Evolutionary conservation across 2,329 filamentous ascomycete species (phyloP).

Genomic region (Aspergillus costaricaensis): DNA sequence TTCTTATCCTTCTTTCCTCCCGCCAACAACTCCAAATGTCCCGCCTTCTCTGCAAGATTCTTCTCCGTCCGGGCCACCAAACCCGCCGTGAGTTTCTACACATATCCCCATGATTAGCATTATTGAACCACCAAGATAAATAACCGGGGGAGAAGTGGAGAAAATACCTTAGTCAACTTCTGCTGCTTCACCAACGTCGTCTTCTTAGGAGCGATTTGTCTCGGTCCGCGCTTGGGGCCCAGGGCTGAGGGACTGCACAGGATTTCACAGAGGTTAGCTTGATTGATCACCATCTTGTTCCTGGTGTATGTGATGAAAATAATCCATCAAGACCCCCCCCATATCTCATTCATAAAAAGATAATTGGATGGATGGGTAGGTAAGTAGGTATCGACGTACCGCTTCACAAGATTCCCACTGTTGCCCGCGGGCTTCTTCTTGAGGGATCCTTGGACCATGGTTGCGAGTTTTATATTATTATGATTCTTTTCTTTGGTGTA

Average conservation of each 20-base stretch:
- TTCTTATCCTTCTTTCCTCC: constrained; percentile 64
- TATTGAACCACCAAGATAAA: no score
- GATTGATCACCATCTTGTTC: no score
- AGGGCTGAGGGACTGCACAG: constrained; percentile 30
- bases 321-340: not conserved
- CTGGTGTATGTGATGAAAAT: no score
- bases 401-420: constrained; percentile 31
- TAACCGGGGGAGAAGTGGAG: no score
- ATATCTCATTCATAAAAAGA: not conserved
- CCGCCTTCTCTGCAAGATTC: constrained; percentile 65
- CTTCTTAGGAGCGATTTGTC: constrained; percentile 69
- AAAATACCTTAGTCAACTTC: constrained; percentile 63
- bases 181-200: constrained; percentile 59
- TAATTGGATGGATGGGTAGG: not conserved
- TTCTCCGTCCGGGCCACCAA: constrained; percentile 68
- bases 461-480: not conserved
- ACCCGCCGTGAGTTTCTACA: constrained; percentile 41
- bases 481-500: not conserved
- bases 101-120: no score
- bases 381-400: constrained; percentile 30
- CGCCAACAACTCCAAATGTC: constrained; percentile 68
- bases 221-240: constrained; percentile 59
- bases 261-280: not conserved
- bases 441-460: constrained; percentile 33
- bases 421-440: constrained; percentile 44